Conservation (phyloP, 441 rosid genomes). For the Eruca vesicaria region DNA sequence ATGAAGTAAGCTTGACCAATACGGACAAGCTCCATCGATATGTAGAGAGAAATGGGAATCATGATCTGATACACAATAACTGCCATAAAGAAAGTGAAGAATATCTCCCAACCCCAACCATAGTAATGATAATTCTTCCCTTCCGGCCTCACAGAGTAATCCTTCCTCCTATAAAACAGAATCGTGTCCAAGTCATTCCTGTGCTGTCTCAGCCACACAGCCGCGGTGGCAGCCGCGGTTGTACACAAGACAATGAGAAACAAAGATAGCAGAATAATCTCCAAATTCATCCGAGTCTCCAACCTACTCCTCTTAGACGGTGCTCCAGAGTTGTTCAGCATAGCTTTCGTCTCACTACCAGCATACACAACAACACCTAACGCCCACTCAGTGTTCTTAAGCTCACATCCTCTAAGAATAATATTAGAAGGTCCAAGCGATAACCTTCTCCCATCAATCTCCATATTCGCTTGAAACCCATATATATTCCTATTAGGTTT, state of each 20-base stretch:
- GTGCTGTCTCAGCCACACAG: conserved; percentile 77
- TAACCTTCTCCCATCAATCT: conserved; percentile 73
- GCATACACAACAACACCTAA: conserved; percentile 86
- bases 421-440: conserved; percentile 98
- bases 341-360: conserved; percentile 95
- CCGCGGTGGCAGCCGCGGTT: conserved; percentile 68
- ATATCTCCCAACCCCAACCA: conserved; percentile 92
- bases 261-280: conserved; percentile 77
- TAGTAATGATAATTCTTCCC: conserved; percentile 62
- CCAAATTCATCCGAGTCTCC: conserved; percentile 86
- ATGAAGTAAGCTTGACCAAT: conserved; percentile 98
- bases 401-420: conserved; percentile 89
- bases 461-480: conserved; percentile 92
- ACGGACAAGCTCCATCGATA: conserved; percentile 99
- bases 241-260: conserved; percentile 74
- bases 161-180: conserved; percentile 70
- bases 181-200: conserved; percentile 58
- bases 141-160: conserved; percentile 42
- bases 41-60: conserved; percentile 98
- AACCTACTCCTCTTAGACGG: conserved; percentile 96
- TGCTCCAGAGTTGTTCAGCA: conserved; percentile 96
- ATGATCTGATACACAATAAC: conserved; percentile 97
- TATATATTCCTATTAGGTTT: conserved; percentile 97
- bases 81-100: conserved; percentile 89
- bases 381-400: conserved; percentile 86